phyloP scores from a whole-genome alignment of 1,139 yeast genomes.

The Hyphopichia buzzinii region DNA sequence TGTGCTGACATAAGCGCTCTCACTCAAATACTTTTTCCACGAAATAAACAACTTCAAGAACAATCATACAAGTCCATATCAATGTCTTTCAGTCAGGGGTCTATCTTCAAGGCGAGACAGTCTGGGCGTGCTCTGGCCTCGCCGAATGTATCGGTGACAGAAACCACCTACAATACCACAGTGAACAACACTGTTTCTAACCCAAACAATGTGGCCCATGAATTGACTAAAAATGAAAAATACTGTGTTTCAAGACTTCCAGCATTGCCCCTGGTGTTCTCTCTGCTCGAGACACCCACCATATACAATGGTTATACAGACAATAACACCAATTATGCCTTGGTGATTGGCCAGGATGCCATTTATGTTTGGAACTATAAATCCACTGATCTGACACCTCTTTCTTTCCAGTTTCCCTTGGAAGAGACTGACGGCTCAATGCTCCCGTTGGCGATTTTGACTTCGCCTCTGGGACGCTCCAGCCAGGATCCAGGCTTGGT shows the following conservation, averaged over 20 bases:
- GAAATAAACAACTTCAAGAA: too few species aligned
- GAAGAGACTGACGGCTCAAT: slow-evolving; percentile 10
- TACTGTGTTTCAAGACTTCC: slow-evolving; percentile 63
- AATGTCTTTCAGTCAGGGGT: slow-evolving; percentile 10
- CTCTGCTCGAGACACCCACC: not conserved
- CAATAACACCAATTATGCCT: slow-evolving; percentile 51
- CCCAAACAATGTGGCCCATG: slow-evolving; percentile 21
- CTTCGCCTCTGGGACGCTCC: slow-evolving; percentile 61
- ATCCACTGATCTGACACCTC: slow-evolving; percentile 58
- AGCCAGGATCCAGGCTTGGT: slow-evolving; percentile 67
- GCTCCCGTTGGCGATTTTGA: slow-evolving; percentile 59
- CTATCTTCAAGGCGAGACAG: slow-evolving; percentile 14
- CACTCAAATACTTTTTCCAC: too few species aligned
- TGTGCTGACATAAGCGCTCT: too few species aligned
- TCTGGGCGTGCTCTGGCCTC: slow-evolving; percentile 3
- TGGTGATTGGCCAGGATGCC: slow-evolving; percentile 48
- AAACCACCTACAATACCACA: slow-evolving; percentile 1
- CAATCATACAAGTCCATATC: not conserved
- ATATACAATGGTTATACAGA: slow-evolving; percentile 52
- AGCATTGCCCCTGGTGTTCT: slow-evolving; percentile 46
- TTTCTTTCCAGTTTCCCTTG: slow-evolving; percentile 50
- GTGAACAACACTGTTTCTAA: not conserved
- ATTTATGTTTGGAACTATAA: slow-evolving; percentile 71
- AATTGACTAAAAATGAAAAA: slow-evolving; percentile 58
- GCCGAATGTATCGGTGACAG: not conserved